A percentile compares a stretch with the other conserved stretches of the same genome.
These are phyloP conservation scores for Avicennia marina DNA, from an alignment of 257 asterid species.

Conservation along the genomic window DNA sequence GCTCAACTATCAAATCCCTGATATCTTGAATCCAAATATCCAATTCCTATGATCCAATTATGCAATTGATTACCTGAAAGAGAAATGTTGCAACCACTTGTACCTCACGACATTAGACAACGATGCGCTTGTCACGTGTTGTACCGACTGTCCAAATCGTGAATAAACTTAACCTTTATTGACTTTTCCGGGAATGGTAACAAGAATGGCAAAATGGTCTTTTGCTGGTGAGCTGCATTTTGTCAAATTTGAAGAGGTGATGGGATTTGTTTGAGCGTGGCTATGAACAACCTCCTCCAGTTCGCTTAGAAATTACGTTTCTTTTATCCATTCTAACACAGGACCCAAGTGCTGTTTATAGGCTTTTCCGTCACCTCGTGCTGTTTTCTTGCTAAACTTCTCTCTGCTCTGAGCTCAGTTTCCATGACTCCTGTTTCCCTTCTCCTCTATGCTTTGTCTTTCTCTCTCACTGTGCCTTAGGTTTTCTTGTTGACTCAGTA, in stretches of 20 bases:
- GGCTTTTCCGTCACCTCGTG: conserved; percentile 19
- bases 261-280: conserved; percentile 31
- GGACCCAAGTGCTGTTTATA: conserved; percentile 26
- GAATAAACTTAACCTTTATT: too few species aligned
- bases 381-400: conserved; percentile 14
- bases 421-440: conserved; percentile 19
- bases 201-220: conserved; percentile 19
- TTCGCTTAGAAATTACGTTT: conserved; percentile 53
- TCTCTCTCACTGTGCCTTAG: conserved; percentile 17
- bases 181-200: too few species aligned
- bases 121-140: too few species aligned
- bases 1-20: conserved; percentile 8
- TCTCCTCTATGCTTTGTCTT: conserved; percentile 1
- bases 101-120: too few species aligned
- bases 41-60: too few species aligned
- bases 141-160: too few species aligned
- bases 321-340: conserved; percentile 11
- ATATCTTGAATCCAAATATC: too few species aligned
- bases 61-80: too few species aligned
- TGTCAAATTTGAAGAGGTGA: conserved; percentile 40
- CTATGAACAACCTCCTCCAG: conserved; percentile 30
- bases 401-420: conserved; percentile 12
- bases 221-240: conserved; percentile 41
- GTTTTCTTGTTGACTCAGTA: conserved; percentile 6
- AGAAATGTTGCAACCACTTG: too few species aligned